A percentile compares a stretch with the other conserved stretches of the same genome.
Conservation (phyloP, 2,329 filamentous ascomycete species). For the Coniella vitis region DNA sequence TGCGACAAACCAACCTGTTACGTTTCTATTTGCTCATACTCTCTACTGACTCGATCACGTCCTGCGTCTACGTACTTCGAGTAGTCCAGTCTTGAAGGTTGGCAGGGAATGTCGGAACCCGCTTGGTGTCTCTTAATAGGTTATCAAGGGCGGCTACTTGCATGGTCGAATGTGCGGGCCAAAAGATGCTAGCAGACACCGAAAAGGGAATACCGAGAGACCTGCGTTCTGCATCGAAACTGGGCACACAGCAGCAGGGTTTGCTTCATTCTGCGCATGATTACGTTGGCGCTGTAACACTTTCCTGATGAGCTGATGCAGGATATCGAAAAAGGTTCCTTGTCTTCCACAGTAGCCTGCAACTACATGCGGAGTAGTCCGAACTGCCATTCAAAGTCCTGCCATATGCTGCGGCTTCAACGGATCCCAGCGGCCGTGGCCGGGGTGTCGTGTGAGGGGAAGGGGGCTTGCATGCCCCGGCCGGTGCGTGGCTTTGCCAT, state of each 20-base stretch:
- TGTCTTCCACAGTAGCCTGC: neutral
- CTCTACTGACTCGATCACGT: neutral
- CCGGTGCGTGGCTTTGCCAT: neutral
- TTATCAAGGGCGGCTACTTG: neutral
- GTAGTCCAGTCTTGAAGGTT: too few relatives aligned
- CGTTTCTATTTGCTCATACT: slow-evolving; percentile 13
- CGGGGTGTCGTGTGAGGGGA: neutral
- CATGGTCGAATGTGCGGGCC: neutral
- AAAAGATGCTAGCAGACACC: too few relatives aligned
- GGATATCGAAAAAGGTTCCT: neutral
- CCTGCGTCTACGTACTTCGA: neutral
- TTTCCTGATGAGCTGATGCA: neutral
- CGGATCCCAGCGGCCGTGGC: neutral
- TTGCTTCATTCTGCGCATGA: neutral
- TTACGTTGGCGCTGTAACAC: neutral
- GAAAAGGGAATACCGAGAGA: too few relatives aligned
- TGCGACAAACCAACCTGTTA: neutral
- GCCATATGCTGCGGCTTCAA: neutral
- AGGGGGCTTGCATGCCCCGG: neutral
- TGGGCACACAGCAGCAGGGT: neutral
- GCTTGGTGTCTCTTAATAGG: too few relatives aligned
- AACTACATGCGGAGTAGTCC: neutral
- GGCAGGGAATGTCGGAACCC: too few relatives aligned
- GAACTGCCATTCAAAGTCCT: neutral
- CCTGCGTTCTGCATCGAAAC: neutral